Evolutionary conservation across 768 basidiomycete species (phyloP), one percentile per base, ranked within the genome.

Genomic region (Hydnum rufescens): DNA sequence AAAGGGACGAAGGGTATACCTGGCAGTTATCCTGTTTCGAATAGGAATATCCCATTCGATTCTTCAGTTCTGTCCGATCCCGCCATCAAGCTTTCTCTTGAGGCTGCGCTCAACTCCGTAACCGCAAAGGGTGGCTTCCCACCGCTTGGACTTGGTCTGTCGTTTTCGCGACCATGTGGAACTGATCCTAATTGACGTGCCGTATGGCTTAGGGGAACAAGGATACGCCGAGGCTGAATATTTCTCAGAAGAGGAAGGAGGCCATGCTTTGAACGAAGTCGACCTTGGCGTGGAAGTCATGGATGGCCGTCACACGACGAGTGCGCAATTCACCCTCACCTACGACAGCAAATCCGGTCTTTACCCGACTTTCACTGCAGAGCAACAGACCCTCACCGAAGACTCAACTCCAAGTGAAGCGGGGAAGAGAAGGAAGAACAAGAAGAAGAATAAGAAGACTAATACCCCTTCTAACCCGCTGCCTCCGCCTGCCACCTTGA

Each of bases 21-120:
- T 13, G 44, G 44, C 13, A 47, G 44, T 25, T 47, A 47, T 47
- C 44, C 44, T 26, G 16, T 47, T 1, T 16, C 13, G 26, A 39
- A 19, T 39, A n/a, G n/a, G n/a, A 39, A 50, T 22, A 58, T 71
- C 36, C 72, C 72, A 16, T 71, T 74, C 58, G 74, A 75, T 59
- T 68, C 73, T 26, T 65, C 72, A 36, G 68, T 76, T 58, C 72
- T 76, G 59, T 68, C 70, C 26, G 74, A 75, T 62, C 71, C 74
- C 5, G 70, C 70, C 48, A 73, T 76, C 59, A 68, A 28, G 25
- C 44, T 16, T 47, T 47, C 44, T 8, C 63, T 44, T 59, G 65
- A 26, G 66, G 68, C 49, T 68, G 67, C 61, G 13, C 26, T 47
- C 26, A 47, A 47, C 26, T 13, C 13, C 26, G 44, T 28, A 13